These are phyloP conservation scores for Boletus subparvulus DNA, from an alignment of 768 basidiomycete species.

Conservation along the genomic window DNA sequence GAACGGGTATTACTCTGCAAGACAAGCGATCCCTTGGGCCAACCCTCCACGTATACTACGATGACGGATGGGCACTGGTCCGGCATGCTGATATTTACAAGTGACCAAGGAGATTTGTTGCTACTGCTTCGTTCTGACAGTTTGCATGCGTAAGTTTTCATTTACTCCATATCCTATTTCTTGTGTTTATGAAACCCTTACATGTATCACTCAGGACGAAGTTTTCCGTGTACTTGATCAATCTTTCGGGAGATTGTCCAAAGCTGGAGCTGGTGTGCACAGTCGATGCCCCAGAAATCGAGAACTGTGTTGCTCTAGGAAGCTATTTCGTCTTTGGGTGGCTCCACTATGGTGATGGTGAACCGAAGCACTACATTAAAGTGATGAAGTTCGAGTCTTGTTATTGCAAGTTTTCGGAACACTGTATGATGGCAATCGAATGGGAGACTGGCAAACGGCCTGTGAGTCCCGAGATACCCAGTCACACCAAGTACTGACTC, in stretches of 20 bases:
- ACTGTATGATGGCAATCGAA: too few species aligned
- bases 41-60: background rate
- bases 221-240: background rate
- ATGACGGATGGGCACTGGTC: background rate
- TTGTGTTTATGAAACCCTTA: background rate
- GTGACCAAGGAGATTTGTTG: background rate
- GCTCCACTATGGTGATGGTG: background rate
- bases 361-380: background rate
- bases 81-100: background rate
- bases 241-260: background rate
- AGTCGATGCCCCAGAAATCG: too few species aligned
- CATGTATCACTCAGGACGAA: background rate
- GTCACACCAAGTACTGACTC: background rate
- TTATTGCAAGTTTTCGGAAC: too few species aligned
- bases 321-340: too few species aligned
- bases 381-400: too few species aligned
- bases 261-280: background rate
- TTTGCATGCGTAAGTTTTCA: background rate
- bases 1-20: background rate
- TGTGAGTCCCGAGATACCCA: too few species aligned
- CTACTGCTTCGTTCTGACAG: background rate
- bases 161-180: too few species aligned
- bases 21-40: background rate
- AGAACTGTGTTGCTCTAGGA: too few species aligned
- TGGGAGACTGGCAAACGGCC: too few species aligned